Base-by-base conservation (phyloP, 192 early-diverging fungal genomes). In the Coemansia sp. region DNA sequence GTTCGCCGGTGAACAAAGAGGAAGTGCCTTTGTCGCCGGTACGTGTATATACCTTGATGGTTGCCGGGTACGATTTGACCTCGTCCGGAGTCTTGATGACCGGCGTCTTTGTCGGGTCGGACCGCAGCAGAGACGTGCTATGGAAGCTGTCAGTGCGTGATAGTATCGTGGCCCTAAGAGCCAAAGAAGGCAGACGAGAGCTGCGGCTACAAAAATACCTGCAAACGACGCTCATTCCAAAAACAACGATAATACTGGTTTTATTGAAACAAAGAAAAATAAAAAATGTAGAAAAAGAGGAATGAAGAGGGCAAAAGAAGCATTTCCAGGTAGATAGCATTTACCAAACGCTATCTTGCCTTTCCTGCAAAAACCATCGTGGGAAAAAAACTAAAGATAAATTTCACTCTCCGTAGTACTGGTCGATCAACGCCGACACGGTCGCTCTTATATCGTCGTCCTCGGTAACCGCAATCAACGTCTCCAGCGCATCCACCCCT, bases 1-100 rank as follows among this genome's bases (percentile, higher is more conserved):
- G 86, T 74, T 98, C 94, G 18, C 96, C 96, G 20, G 91, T 95
- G 75, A 88, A 98, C 41, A 98, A 85, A 0, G 93, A 80, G 0
- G 95, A 96, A 11, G 93, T 93, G 55, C 93, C 93, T 79, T 94
- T 92, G 85, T 98, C 96, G 20, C 96, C 96, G 0, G 95, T 98
- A 32, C 91, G 88, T 12, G 96, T 98, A 84, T 98, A 98, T 41
- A 98, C 90, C 60, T 88, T 91, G 62, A 90, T 78, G 34, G 68
- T 83, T 9, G 75, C 73, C 17, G 76, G 70, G 51, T 84, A 76
- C 71, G 74, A 76, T 54, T 79, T 84, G 61, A 82, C 68, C 62
- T 82, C 79, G 20, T 71, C 71, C 4, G 79, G 79, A 56, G 79
- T 67, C 65, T 81, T 64, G 43, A 64, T 64, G 28, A 64, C 28